These are phyloP conservation scores for Nannochloropsis gaditana DNA, from an alignment of 108 stramenopile species.

Conservation along the genomic window DNA sequence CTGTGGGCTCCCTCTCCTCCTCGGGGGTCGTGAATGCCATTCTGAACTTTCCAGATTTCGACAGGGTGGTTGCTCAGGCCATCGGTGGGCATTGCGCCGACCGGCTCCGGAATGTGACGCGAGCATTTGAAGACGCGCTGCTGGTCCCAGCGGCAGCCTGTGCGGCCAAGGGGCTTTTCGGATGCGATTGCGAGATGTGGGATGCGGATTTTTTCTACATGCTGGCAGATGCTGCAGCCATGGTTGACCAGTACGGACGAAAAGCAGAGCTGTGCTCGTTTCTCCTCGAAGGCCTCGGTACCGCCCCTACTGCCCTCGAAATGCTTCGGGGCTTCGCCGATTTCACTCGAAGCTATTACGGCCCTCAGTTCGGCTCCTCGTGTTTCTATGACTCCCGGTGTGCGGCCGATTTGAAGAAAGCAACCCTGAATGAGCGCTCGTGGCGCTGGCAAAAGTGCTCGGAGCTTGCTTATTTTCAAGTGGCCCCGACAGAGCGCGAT, in stretches of 20 bases:
- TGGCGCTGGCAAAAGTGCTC: slow-evolving; percentile 45
- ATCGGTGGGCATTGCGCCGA: slow-evolving; percentile 20
- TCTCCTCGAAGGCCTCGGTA: background rate
- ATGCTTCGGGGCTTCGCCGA: slow-evolving; percentile 27
- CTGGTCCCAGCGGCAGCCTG: background rate
- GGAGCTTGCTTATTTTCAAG: slow-evolving; percentile 39
- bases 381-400: slow-evolving; percentile 42
- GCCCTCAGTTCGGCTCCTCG: slow-evolving; percentile 23
- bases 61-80: slow-evolving; percentile 32
- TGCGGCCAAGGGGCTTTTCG: slow-evolving; percentile 22
- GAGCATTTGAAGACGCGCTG: slow-evolving; percentile 32
- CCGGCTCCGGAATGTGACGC: background rate
- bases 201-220: slow-evolving; percentile 42
- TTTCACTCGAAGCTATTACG: slow-evolving; percentile 28
- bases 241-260: slow-evolving; percentile 38
- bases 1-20: slow-evolving; percentile 24
- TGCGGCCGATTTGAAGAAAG: background rate
- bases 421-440: slow-evolving; percentile 30
- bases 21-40: slow-evolving; percentile 39
- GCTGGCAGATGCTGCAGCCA: slow-evolving; percentile 38
- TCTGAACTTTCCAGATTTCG: slow-evolving; percentile 31
- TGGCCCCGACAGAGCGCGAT: slow-evolving; percentile 21
- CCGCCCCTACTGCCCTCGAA: background rate
- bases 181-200: slow-evolving; percentile 28
- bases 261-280: slow-evolving; percentile 31